Base-by-base conservation (phyloP, 2,329 filamentous ascomycete species). In the Xylariaceae sp. region DNA sequence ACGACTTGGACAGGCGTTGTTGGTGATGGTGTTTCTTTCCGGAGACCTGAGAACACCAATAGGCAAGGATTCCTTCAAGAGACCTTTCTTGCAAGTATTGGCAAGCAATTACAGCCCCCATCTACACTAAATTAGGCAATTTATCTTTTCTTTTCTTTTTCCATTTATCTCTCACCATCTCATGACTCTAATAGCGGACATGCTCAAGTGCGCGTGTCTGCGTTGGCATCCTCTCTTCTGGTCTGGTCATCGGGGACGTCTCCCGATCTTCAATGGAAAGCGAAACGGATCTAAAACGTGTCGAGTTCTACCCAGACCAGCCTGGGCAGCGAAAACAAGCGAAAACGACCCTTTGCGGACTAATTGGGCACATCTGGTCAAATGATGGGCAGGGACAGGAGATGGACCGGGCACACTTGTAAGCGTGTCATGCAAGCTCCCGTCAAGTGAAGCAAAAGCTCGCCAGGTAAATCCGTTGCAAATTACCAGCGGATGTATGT, bases 401-500 rank as follows among this genome's bases (percentile, higher is more conserved):
- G 67, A 62, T 73, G 64, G 67, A 67, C 70, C 68, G 70, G 66
- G 63, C 62, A 34, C 23, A 65, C 67, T 66, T 62, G 66, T 69
- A 70, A 68, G 68, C 69, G 66, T 70, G 69, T 65, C 68, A 73
- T 78, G 76, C 76, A 76, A 68, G 65, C 67, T 73, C 61, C 76
- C 76, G 76, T 68, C 65, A 62, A 68, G 67, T 73, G 69, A 70
- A 68, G 67, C 67, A 69, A 69, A 64, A 66, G 4, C 68, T 66
- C 69, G 64, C 71, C 66, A 73, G 70, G 69, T 65, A 73, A 66
- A 70, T 72, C 70, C 68, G 66, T 74, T 72, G 69, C 70, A 70
- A 74, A 74, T 73, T 74, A 74, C 71, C 73, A 73, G 65, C 64
- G 68, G 66, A 69, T 76, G 74, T 76, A 75, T 77, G 77, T 77